phyloP scores from a whole-genome alignment of 345 rosid genomes.

The Hibiscus mutabilis region DNA sequence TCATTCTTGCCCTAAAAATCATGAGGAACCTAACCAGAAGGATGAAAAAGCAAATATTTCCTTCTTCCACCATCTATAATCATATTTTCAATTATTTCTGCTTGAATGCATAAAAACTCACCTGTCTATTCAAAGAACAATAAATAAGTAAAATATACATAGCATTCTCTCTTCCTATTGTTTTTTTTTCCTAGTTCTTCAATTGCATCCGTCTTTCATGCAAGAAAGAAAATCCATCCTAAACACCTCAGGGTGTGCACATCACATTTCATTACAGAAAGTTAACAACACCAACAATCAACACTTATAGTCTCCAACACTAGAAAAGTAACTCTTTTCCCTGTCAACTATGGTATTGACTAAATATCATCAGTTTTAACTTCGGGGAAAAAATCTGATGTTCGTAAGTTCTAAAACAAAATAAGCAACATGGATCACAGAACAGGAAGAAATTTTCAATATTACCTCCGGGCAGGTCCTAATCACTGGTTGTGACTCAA shows the following conservation, averaged over 20 bases:
- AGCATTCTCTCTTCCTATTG: background rate
- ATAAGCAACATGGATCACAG: background rate
- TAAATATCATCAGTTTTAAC: background rate
- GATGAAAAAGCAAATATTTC: background rate
- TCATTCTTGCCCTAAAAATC: background rate
- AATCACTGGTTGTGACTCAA: conserved; percentile 42
- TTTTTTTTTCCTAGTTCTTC: background rate
- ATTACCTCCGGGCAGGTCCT: conserved; percentile 78
- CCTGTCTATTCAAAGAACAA: background rate
- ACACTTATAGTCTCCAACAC: background rate
- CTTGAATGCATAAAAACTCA: background rate
- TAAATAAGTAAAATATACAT: background rate
- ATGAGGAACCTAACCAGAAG: background rate
- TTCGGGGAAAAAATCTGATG: background rate
- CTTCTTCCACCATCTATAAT: background rate
- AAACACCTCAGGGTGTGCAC: background rate
- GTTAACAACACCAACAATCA: background rate
- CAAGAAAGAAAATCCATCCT: background rate
- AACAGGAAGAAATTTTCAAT: background rate
- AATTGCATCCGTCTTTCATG: background rate
- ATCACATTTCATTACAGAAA: conserved; percentile 4
- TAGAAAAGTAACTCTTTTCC: background rate
- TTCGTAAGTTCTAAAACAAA: background rate
- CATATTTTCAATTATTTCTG: background rate
- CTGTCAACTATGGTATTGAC: background rate